Evolutionary conservation across 2,329 filamentous ascomycete genomes (phyloP), one percentile per base, ranked within the genome.

Genomic region (Microcera coccophila): DNA sequence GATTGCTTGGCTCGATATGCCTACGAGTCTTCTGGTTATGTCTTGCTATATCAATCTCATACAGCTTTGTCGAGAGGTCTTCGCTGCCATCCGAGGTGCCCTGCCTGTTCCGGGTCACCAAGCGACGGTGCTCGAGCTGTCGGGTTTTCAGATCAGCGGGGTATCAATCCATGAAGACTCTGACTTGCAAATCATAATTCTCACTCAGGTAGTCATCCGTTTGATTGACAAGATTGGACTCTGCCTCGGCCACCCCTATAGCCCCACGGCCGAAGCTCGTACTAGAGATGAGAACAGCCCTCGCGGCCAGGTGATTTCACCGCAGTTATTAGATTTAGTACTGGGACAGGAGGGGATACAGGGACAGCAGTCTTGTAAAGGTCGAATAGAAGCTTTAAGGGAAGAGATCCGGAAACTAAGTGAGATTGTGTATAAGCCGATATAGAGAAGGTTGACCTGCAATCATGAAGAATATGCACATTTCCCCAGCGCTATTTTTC

Each of bases 161-260:
- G 24, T 28, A 9, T 28, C 24, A 28, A 28, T 28, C 14, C 24
- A 28, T 28, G 24, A 28, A 28, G 24, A 28, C 24, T 28, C 33
- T 19, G 33, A 36, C 21, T n/a, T 36, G 16, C 33, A 36, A 20
- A 36, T 36, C 33, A 36, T 36, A 19, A n/a, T 36, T 36, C 33
- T 36, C 16, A 36, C 17, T 20, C 33, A 36, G n/a, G 33, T 20
- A 9, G 33, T 36, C 11, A n/a, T 22, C 17, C 16, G 33, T 4
- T 10, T 36, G 5, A 36, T 36, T 19, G 33, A 36, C 17, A 10
- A 19, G 21, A 36, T 36, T 20, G 33, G 33, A 18, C 33, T 19
- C 19, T 36, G 12, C 16, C 33, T 36, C n/a, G 33, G 33, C 33
- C 5, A 36, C 10, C 19, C 33, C 4, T 9, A n/a, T n/a, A 20